A percentile compares a stretch with the other conserved stretches of the same genome.
Conservation (phyloP, 805 yeast genomes). For the Candida palmyrensis region DNA sequence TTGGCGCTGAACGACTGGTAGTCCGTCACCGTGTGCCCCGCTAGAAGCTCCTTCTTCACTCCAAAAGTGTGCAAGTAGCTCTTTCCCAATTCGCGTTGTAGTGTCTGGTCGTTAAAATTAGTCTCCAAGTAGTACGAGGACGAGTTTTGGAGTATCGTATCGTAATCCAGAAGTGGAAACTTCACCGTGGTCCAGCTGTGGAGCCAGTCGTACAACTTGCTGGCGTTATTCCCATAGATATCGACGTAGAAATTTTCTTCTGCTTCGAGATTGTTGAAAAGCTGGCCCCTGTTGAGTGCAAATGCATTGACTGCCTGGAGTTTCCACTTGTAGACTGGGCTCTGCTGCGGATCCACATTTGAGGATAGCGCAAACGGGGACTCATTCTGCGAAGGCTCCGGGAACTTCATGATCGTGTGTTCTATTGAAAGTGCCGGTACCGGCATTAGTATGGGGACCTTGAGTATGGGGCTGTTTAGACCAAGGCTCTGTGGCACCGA, state of each 20-base stretch:
- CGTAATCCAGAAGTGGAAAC: slow-evolving; percentile 10
- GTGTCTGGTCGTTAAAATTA: slow-evolving; percentile 17
- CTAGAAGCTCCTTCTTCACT: slow-evolving; percentile 2
- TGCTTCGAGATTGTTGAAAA: slow-evolving; percentile 11
- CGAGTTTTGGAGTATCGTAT: slow-evolving; percentile 14
- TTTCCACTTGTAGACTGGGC: slow-evolving; percentile 28
- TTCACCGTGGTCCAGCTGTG: slow-evolving; percentile 14
- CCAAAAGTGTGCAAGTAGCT: slow-evolving; percentile 9
- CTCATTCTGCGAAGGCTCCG: slow-evolving; percentile 14
- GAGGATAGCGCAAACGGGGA: neutral
- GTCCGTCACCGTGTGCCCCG: slow-evolving; percentile 9
- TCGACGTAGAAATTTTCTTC: slow-evolving; percentile 16
- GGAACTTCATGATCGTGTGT: slow-evolving; percentile 18
- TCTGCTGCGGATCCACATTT: slow-evolving; percentile 2
- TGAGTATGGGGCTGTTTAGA: slow-evolving; percentile 3
- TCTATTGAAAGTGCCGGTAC: slow-evolving; percentile 30
- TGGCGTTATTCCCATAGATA: slow-evolving; percentile 24
- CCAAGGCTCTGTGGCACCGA: slow-evolving; percentile 2
- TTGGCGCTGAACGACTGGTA: slow-evolving; percentile 23
- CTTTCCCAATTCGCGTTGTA: slow-evolving; percentile 15
- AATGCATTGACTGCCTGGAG: slow-evolving; percentile 22
- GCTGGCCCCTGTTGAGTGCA: slow-evolving; percentile 22
- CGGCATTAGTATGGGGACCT: slow-evolving; percentile 33
- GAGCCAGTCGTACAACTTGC: slow-evolving; percentile 22
- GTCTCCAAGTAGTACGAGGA: slow-evolving; percentile 13